A percentile compares a stretch with the other conserved stretches of the same genome.
Evolutionary conservation across 331 rosid species (phyloP).

Genomic region (Quercus tomentella): DNA sequence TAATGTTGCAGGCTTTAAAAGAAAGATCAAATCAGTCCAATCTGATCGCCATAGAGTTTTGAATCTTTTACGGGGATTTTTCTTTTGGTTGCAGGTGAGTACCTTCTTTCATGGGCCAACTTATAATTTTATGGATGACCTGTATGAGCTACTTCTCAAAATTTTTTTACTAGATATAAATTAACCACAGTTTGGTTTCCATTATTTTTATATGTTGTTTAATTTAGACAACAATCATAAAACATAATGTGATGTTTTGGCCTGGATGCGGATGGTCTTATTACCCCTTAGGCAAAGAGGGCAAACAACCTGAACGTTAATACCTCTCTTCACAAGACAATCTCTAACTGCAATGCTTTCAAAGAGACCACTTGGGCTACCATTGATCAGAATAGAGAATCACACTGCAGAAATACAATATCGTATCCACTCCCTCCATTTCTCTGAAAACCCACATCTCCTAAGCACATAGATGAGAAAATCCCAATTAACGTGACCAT

Average conservation of each 20-base stretch:
- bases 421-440: too few relatives aligned
- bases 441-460: too few relatives aligned
- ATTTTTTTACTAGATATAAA: neutral
- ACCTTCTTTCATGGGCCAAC: neutral
- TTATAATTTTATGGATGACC: neutral
- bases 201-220: neutral
- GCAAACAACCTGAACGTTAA: too few relatives aligned
- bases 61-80: constrained; percentile 45
- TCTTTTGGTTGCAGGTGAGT: constrained; percentile 42
- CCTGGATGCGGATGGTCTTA: too few relatives aligned
- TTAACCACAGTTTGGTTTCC: neutral
- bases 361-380: too few relatives aligned
- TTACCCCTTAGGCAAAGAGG: too few relatives aligned
- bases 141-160: neutral
- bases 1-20: constrained; percentile 26
- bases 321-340: too few relatives aligned
- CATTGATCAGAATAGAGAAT: too few relatives aligned
- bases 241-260: neutral
- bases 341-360: too few relatives aligned
- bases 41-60: constrained; percentile 13
- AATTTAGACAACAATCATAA: neutral
- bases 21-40: constrained; percentile 16
- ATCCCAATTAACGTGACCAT: too few relatives aligned
- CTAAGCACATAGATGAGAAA: too few relatives aligned
- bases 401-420: too few relatives aligned